Evolutionary conservation across 768 basidiomycete genomes (phyloP), one percentile per base, ranked within the genome.

Genomic region (Kwoniella sp.): DNA sequence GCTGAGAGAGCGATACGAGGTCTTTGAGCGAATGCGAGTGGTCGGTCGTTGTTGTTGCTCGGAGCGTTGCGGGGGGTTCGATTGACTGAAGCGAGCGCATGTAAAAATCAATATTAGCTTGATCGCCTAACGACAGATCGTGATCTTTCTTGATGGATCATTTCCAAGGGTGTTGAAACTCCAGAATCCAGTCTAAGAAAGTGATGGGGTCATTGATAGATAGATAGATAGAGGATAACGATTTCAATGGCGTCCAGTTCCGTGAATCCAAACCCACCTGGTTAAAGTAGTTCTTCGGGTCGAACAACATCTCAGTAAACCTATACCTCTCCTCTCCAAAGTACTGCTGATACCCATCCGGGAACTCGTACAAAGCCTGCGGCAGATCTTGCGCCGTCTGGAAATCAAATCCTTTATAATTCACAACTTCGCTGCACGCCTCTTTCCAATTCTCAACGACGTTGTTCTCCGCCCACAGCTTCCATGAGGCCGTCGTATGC

Each of bases 361-460:
- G 91, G 82, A 99, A 97, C 81, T 99, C 96, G 81, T 95, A 98
- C 22, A 77, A 68, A 0, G 54, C 58, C 54, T 69, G 63, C 7
- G 73, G 71, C 37, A 77, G 55, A 13, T 59, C 61, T 12, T 57
- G 54, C 25, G 75, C 73, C 25, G 69, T 71, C 22, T 62, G 50
- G 22, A 69, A 62, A 60, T 77, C 76, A 65, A 72, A 77, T 26
- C 71, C 67, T 49, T 66, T 56, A 26, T 62, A 58, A 56, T 63
- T 68, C 44, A 77, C 82, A n/a, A 95, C 88, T 27, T 90, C 91
- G 4, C 87, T 89, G 33, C 91, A 87, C 68, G 87, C 88, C 78
- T 94, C 92, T 63, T 91, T 85, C 92, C 95, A 97, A 78, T 92
- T 90, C 47, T 99, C 95, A 1, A 94, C 88, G 73, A 97, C 92